Evolutionary conservation across 2,329 filamentous ascomycete species (phyloP).

Genomic region (Sporothrix curviconia): DNA sequence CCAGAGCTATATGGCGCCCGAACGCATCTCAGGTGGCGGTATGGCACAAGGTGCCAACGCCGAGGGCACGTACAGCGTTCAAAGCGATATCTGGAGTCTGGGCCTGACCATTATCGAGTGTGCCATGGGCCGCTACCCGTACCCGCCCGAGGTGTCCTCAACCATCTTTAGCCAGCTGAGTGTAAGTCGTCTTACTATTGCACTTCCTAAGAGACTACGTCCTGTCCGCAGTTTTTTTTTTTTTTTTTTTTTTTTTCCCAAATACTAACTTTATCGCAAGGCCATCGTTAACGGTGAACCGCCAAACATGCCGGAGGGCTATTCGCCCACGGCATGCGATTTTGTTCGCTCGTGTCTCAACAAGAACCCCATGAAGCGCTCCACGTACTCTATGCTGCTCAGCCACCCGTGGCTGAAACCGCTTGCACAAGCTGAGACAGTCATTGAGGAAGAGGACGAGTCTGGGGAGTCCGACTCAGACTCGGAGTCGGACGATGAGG

Average conservation of each 20-base stretch:
- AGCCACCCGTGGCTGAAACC: conserved; percentile 76
- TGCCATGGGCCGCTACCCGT: conserved; percentile 88
- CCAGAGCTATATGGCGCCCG: conserved; percentile 98
- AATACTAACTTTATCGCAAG: conserved; percentile 40
- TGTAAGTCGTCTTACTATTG: too few relatives aligned
- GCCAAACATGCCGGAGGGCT: conserved; percentile 76
- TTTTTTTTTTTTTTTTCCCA: background rate
- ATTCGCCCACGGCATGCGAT: conserved; percentile 70
- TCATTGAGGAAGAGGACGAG: conserved; percentile 32
- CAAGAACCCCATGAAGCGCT: conserved; percentile 85
- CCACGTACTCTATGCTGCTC: conserved; percentile 85
- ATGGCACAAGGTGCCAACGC: conserved; percentile 63
- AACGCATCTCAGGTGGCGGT: conserved; percentile 83
- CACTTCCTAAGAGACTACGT: too few relatives aligned
- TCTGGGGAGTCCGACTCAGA: conserved; percentile 26
- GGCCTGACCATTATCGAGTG: conserved; percentile 94
- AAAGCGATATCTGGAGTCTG: conserved; percentile 96
- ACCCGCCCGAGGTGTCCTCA: conserved; percentile 93
- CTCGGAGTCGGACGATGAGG: conserved; percentile 26
- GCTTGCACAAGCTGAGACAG: conserved; percentile 27
- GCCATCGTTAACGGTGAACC: conserved; percentile 98
- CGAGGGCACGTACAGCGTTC: conserved; percentile 89
- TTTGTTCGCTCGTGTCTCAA: conserved; percentile 88
- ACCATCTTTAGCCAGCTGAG: conserved; percentile 97
- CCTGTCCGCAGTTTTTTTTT: conserved; percentile 23